Base-by-base conservation (phyloP, 2,329 filamentous ascomycete genomes). In the Paecilomyces variotii region DNA sequence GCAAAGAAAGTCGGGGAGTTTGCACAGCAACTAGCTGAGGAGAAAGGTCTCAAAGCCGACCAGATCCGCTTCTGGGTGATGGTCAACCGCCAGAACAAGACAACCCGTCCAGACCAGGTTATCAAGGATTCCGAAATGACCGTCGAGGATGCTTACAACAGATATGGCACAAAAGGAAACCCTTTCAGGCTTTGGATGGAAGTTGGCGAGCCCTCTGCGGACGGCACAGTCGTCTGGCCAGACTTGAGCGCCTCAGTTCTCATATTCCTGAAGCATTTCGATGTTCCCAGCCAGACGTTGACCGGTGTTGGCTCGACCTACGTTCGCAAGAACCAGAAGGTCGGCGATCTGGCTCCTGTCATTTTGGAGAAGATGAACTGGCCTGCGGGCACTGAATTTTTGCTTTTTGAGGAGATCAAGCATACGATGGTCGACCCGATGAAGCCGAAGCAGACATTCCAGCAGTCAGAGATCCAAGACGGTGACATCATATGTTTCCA, bases 81-180 rank as follows among this genome's bases (percentile, higher is more conserved):
- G 92, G 94, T 99, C 1, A 97, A 97, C 70, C 88, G 94, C 10
- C 94, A 99, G 73, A 99, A 99, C 72, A 97, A 96, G 75, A 99
- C 94, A 0, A 88, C 91, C 39, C 86, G 94, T 19, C 94, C 95
- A 0, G 94, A 99, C 70, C 87, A 90, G 59, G 90, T 91, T 0
- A 86, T 99, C 54, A 84, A 84, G 71, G 91, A 96, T 68, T 77
- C 85, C 1, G 82, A 87, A 4, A 88, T 90, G 72, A 92, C 87
- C 0, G 79, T 94, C 12, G 89, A 92, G 65, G 91, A 97, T 62
- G 86, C 85, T 2, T 80, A 84, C 57, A 80, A 78, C 58, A 86
- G 87, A 78, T 87, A 80, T 70, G 90, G 77, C 76, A 96, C 80
- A 66, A 88, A 80, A 78, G 86, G 82, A 51, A 78, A 80, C 35